Evolutionary conservation across 331 rosid genomes (phyloP), one percentile per base, ranked within the genome.

Genomic region (Acacia concinna): DNA sequence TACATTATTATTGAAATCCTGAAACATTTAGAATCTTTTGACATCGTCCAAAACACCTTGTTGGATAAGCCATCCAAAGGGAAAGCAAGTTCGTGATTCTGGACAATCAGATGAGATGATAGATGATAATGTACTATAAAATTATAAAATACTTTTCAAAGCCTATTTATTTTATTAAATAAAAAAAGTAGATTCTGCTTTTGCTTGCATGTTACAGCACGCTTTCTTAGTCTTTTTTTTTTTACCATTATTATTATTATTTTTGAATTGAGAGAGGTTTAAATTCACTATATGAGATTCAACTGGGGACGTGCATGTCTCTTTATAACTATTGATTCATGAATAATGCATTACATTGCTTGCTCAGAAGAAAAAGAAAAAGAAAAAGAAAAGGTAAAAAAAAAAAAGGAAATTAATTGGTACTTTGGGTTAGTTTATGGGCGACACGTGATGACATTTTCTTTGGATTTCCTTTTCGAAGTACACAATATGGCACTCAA

Each of bases 391-490:
- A 17, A 17, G 6, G 0, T 0, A 10, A 38, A 21, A 10, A 30
- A 28, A 21, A 69, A 4, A 11, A 0, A 4, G 18, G 13, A 21
- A 56, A 56, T 10, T 56, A 1, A 28, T 28, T 41, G 21, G 38
- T 23, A 23, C 6, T 8, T 35, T n/a, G 30, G 17, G 8, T n/a
- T n/a, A n/a, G n/a, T 11, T 35, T 34, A 57, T 41, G 63, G 73
- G 59, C 51, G 71, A 60, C 66, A 75, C 64, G 71, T 64, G 57
- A 69, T 10, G 21, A 13, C 43, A 32, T 20, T 56, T 56, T 38
- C 71, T 10, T 66, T 20, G 28, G 47, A 66, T 66, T 49, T 2
- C 56, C 4, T 49, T 49, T 6, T 49, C 56, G 17, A 8, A 20
- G 2, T 64, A 25, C 5, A 63, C n/a, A 14, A 30, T 5, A 38